Base-by-base conservation (phyloP, 2,329 filamentous ascomycete species). In the Trichoderma arundinaceum region DNA sequence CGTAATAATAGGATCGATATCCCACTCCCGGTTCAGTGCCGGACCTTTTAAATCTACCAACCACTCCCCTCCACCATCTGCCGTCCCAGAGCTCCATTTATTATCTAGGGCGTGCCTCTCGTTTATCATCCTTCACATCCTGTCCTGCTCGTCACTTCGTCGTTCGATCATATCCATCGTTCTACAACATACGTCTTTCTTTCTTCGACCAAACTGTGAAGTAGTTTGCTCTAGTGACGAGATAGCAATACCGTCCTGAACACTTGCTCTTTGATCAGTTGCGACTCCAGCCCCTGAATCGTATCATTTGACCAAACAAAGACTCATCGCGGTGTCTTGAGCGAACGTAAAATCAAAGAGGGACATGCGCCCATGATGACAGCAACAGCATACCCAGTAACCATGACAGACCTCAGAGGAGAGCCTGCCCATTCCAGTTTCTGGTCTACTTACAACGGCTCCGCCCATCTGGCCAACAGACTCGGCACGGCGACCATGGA, bases 331-430 rank as follows among this genome's bases (percentile, higher is more conserved):
- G 15, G 41, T 33, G 19, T 64, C 43, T 19, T 44, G 33, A 49
- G 35, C 35, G 38, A 35, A 28, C 58, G 65, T 67, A 65, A 63
- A 67, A 66, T 57, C 68, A 62, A 68, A 66, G 67, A 68, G 70
- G 74, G 81, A 80, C 74, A 85, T 84, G 83, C 74, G 80, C 83
- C 78, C 82, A 87, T 87, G 84, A 86, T 85, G 81, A 84, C 85
- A 80, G 84, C 83, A 44, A 57, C 66, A 77, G 84, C 84, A 71
- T 86, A 87, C 77, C 83, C 84, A 79, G 82, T 83, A 74, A 85
- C 81, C 75, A 87, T 88, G 85, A 84, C 85, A 83, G 85, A 87
- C 76, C 76, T 88, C 80, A 86, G 86, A 82, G 79, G 80, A 75
- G 85, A 88, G 77, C 78, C 84, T 73, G 77, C 82, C 74, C 85